phyloP scores from a whole-genome alignment of 768 basidiomycete genomes.

The Lyophyllum shimeji region DNA sequence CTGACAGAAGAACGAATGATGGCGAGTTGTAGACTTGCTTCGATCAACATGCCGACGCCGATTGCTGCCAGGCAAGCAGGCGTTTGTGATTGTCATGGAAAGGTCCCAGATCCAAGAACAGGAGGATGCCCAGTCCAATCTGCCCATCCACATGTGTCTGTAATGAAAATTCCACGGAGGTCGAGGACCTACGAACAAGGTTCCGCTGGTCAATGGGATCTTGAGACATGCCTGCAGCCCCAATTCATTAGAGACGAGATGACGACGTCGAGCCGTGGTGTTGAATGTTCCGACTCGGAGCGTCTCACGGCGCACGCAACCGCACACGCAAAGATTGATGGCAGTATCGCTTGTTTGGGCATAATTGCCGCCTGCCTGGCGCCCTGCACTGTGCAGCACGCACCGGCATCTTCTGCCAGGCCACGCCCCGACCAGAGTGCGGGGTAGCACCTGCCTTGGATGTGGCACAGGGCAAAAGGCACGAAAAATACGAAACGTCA shows the following conservation, averaged over 20 bases:
- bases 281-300: slow-evolving; percentile 13
- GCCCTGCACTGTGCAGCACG: slow-evolving; percentile 1
- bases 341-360: background rate
- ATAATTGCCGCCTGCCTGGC: slow-evolving; percentile 10
- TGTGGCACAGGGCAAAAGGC: background rate
- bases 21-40: slow-evolving; percentile 8
- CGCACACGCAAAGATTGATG: background rate
- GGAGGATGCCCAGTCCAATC: no score
- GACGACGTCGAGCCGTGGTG: background rate
- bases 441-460: slow-evolving; percentile 7
- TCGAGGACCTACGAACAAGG: background rate
- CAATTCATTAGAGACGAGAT: background rate
- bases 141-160: background rate
- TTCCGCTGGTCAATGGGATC: background rate
- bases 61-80: background rate
- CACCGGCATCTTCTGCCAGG: no score
- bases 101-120: background rate
- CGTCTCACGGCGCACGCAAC: slow-evolving; percentile 1
- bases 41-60: slow-evolving; percentile 8
- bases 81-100: slow-evolving; percentile 13
- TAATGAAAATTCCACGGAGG: slow-evolving; percentile 1
- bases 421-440: background rate
- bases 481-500: background rate
- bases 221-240: background rate
- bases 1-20: slow-evolving; percentile 14